Percentiles rank a stretch among this genome's conserved stretches.
Conservation (phyloP, 306 rosid genomes). For the Citrullus colocynthis region DNA sequence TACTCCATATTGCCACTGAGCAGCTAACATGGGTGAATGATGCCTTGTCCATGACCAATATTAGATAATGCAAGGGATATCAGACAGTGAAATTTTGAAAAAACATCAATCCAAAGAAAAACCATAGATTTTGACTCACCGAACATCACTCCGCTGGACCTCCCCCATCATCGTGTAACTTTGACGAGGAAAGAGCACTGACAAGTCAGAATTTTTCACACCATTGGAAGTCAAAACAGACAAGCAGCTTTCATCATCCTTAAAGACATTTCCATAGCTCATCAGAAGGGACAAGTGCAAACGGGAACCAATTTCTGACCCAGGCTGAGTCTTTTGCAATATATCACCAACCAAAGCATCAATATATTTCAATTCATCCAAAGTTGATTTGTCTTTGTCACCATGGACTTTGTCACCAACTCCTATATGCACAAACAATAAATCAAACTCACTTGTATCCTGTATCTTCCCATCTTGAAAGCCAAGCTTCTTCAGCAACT, state of each 20-base stretch:
- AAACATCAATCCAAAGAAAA: background rate
- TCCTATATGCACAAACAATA: slow-evolving; percentile 65
- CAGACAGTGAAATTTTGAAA: slow-evolving; percentile 10
- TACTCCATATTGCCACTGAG: slow-evolving; percentile 83
- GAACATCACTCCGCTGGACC: slow-evolving; percentile 46
- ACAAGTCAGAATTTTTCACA: slow-evolving; percentile 31
- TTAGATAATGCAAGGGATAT: slow-evolving; percentile 1
- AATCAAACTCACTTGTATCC: slow-evolving; percentile 46
- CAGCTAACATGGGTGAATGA: slow-evolving; percentile 65
- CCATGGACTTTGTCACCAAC: slow-evolving; percentile 33
- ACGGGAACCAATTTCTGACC: slow-evolving; percentile 52
- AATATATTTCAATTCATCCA: slow-evolving; percentile 33
- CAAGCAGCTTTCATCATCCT: slow-evolving; percentile 29
- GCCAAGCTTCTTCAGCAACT: slow-evolving; percentile 64
- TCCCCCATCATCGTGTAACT: slow-evolving; percentile 83
- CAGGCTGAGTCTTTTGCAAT: slow-evolving; percentile 34
- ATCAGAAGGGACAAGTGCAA: slow-evolving; percentile 69
- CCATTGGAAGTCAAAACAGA: slow-evolving; percentile 26
- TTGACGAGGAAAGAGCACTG: slow-evolving; percentile 55
- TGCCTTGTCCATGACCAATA: slow-evolving; percentile 41
- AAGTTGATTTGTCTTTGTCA: slow-evolving; percentile 21
- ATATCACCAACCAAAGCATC: slow-evolving; percentile 62
- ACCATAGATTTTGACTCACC: slow-evolving; percentile 30
- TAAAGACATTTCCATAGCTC: slow-evolving; percentile 58
- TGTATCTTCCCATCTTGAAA: slow-evolving; percentile 52